Evolutionary conservation across 2,329 filamentous ascomycete species (phyloP).

Genomic region (Cladosporium sp.): DNA sequence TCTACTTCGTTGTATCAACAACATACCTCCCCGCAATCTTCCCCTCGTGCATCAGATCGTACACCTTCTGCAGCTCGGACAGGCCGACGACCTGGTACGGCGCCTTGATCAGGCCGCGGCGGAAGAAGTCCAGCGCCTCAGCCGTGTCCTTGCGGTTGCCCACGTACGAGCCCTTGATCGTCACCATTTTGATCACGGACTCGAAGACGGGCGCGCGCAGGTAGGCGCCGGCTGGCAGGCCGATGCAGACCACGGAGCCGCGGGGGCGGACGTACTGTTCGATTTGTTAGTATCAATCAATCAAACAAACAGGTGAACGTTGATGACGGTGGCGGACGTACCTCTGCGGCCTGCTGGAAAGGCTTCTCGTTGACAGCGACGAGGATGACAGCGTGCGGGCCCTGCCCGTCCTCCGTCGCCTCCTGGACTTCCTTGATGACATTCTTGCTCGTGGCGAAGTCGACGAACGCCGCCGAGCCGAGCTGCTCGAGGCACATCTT

Average conservation of each 20-base stretch:
- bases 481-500: slow-evolving; percentile 59
- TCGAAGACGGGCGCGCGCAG: slow-evolving; percentile 83
- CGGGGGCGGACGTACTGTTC: slow-evolving; percentile 69
- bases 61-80: slow-evolving; percentile 73
- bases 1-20: slow-evolving; percentile 63
- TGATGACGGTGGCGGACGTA: slow-evolving; percentile 14
- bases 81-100: slow-evolving; percentile 83
- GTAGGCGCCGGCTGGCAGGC: slow-evolving; percentile 72
- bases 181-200: slow-evolving; percentile 85
- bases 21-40: slow-evolving; percentile 75
- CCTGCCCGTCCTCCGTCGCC: slow-evolving; percentile 70
- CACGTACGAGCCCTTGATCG: slow-evolving; percentile 88
- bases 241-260: slow-evolving; percentile 82
- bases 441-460: slow-evolving; percentile 71
- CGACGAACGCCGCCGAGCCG: slow-evolving; percentile 67
- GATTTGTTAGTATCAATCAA: neutral
- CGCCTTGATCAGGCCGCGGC: slow-evolving; percentile 73
- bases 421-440: slow-evolving; percentile 78
- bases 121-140: slow-evolving; percentile 88
- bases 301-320: neutral
- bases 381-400: slow-evolving; percentile 80
- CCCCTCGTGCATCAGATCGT: slow-evolving; percentile 60
- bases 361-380: slow-evolving; percentile 84
- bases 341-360: slow-evolving; percentile 82
- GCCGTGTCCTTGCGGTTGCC: slow-evolving; percentile 82